Base-by-base conservation (phyloP, 2,329 filamentous ascomycete genomes). In the Colletotrichum sp. region DNA sequence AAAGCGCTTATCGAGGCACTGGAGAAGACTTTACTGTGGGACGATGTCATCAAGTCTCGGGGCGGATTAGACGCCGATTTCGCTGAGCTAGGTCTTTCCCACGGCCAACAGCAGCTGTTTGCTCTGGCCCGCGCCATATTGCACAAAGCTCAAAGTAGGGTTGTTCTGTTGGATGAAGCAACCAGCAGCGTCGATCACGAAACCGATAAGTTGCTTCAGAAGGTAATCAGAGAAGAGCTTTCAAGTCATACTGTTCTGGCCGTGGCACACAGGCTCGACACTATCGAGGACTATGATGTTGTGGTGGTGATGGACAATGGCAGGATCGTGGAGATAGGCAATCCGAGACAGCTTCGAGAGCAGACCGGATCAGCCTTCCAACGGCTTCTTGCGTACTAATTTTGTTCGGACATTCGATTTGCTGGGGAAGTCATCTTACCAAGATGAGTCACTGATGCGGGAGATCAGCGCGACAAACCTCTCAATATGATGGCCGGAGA, bases 91-190 rank as follows among this genome's bases (percentile, higher is more conserved):
- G 57, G 62, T 18, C 72, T 84, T 1, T 84, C 82, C 0, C 77
- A 77, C 2, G 82, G 82, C 6, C 81, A 83, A 64, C 69, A 74
- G 3, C 82, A 84, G 59, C 76, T 83, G 1, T 75, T 83, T 13
- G 78, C 79, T 4, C 74, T 84, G 2, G 78, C 79, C 7, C 77
- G 82, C 5, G 81, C 81, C 8, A 64, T 83, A 6, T 57, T 81
- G 3, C 76, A 81, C 31, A 77, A 77, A 24, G 47, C 66, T 72
- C 67, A 9, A 58, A 38, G 55, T 3, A 82, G 79, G 13, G 76
- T 88, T 3, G 61, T 83, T 0, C 71, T 83, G 0, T 72, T 83
- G 1, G 82, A 83, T 24, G 81, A 83, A 55, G 72, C 81, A n/a
- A 82, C 80, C 6, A 81, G 79, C 12, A 81, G 78, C 61, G 76